Conservation (phyloP, 2,329 filamentous ascomycete species). For the Claviceps cyperi region DNA sequence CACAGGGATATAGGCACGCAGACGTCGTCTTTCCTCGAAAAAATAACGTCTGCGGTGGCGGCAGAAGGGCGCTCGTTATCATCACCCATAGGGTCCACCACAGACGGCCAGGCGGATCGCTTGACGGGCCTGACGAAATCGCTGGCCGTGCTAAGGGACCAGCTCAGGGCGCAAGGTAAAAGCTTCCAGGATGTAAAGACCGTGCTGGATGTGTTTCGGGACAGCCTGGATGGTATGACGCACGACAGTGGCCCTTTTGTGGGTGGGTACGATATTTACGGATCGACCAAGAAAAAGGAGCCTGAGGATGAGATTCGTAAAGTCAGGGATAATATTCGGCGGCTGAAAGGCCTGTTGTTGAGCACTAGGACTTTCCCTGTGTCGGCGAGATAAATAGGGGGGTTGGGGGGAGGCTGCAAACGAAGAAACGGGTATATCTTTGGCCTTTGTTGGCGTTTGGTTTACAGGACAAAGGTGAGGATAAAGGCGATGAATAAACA, state of each 20-base stretch:
- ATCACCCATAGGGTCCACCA: conserved; percentile 12
- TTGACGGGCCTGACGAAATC: conserved; percentile 28
- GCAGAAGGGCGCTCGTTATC: not conserved
- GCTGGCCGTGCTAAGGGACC: conserved; percentile 28
- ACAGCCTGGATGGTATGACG: conserved; percentile 49
- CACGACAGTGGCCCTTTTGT: conserved; percentile 26
- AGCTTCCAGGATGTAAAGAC: conserved; percentile 36
- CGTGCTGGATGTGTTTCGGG: conserved; percentile 42
- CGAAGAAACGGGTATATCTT: too few relatives aligned
- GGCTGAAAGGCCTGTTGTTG: conserved; percentile 65
- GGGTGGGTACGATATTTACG: conserved; percentile 27
- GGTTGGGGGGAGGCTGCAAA: not conserved
- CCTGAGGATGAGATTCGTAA: conserved; percentile 58
- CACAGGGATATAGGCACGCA: conserved; percentile 71
- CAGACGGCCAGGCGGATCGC: conserved; percentile 26
- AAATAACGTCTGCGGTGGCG: conserved; percentile 5
- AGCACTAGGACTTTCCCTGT: conserved; percentile 61
- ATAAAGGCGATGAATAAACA: too few relatives aligned
- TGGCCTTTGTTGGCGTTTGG: too few relatives aligned
- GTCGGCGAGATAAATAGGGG: conserved; percentile 16
- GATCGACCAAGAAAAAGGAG: conserved; percentile 31
- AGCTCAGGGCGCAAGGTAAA: conserved; percentile 30
- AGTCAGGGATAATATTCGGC: conserved; percentile 60
- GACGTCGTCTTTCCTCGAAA: conserved; percentile 34
- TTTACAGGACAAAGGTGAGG: too few relatives aligned